Base-by-base conservation (phyloP, 2,329 filamentous ascomycete genomes). In the Knufia petricola region DNA sequence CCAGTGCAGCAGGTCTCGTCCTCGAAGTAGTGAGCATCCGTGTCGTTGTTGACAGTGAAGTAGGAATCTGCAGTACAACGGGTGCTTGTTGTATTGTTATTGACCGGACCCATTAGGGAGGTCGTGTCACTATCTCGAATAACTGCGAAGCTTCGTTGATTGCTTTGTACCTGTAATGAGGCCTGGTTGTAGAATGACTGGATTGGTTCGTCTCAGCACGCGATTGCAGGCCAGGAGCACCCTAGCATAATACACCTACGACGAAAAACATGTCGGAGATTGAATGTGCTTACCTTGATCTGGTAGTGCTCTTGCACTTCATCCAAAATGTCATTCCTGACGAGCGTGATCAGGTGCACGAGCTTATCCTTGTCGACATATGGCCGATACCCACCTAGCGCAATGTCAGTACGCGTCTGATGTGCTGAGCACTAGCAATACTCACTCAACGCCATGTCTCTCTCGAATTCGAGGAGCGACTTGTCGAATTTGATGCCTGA, bases 301-400 rank as follows among this genome's bases (percentile, higher is more conserved):
- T 70, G 67, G 34, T 78, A 81, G 28, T 74, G 77, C 58, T 87
- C 77, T 37, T 76, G 76, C 0, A 65, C 60, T 32, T 75, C 74
- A 9, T 69, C 67, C 3, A 52, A 63, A 32, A 60, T 71, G 63
- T 65, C 76, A 60, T 60, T 61, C 24, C 83, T 76, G 2, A 73
- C 72, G 12, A 92, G 66, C 0, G 72, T 70, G 50, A 85, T 66
- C 47, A 81, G 72, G 64, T 87, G 87, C 3, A 69, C 63, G 61
- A 87, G 85, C 41, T 73, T 75, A 0, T 74, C 74, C 2, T 58
- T 48, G 60, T 92, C 85, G 15, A 64, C 66, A 63, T 84, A 87
- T 52, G 85, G 63, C 51, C 79, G 79, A 59, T 81, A 78, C n/a
- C 78, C 67, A 28, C 71, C 80, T 82, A 50, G 40, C 26, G 50